Evolutionary conservation across 2,329 filamentous ascomycete genomes (phyloP), one percentile per base, ranked within the genome.

Genomic region (Plenodomus tracheiphilus): DNA sequence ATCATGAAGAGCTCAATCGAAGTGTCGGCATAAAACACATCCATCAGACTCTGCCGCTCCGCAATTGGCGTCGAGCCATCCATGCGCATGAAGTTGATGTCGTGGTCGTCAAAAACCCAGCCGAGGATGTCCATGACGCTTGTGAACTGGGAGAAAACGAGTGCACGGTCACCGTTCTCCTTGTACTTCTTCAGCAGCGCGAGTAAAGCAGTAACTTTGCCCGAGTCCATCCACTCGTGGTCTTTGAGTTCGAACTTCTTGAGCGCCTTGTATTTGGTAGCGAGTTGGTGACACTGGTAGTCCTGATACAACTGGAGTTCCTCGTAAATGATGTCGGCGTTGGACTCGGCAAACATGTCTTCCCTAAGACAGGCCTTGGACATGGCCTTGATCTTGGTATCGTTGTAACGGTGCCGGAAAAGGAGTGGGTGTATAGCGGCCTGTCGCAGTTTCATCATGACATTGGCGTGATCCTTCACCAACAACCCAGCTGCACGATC

Each of bases 91-190:
- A 91, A 95, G 7, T 82, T 79, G 51, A 97, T 87, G 21, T 80
- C 79, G 15, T 89, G 79, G 0, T 84, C 84, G 41, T 88, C 83
- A 9, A 99, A 79, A 0, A 95, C 90, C 61, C 89, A 85, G 56
- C 91, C 87, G 0, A 99, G 79, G 47, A 99, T 91, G 71, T 97
- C 89, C 73, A 97, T 88, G 46, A 96, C 87, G 57, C 90, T 87
- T 6, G 90, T 90, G 71, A 97, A 99, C 62, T 96, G 91, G 39
- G 88, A 95, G 75, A 99, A 99, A 19, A 99, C 85, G 2, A 99
- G 81, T 1, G 89, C 86, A 3, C 93, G 86, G 69, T 97, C 92
- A 3, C 92, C 93, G 43, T 91, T 91, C 51, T 81, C 76, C 57
- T 86, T 86, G 73, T 91, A 97, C 13, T 80, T 74, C 10, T 79